phyloP scores from a whole-genome alignment of 2,329 filamentous ascomycete genomes.

The Cercospora sp. region DNA sequence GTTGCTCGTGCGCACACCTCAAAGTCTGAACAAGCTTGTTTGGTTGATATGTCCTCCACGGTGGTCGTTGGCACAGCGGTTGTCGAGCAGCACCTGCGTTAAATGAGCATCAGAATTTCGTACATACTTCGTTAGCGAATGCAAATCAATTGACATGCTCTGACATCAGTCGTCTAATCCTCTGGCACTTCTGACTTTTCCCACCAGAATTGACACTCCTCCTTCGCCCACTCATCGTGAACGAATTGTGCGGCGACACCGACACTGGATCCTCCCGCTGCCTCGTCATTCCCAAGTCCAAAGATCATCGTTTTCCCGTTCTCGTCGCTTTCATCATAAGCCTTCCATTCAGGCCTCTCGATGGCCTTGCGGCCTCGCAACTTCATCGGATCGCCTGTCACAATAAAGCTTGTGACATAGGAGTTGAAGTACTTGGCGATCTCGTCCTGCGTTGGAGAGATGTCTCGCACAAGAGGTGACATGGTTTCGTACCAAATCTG shows the following conservation, averaged over 20 bases:
- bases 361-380: conserved; percentile 28
- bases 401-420: conserved; percentile 39
- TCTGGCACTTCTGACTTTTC: conserved; percentile 46
- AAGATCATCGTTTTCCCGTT: conserved; percentile 52
- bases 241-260: conserved; percentile 51
- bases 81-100: neutral
- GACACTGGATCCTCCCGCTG: conserved; percentile 38
- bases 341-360: conserved; percentile 32
- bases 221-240: conserved; percentile 48
- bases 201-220: conserved; percentile 64
- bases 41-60: too few species aligned
- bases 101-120: neutral
- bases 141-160: neutral
- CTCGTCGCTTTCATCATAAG: conserved; percentile 22
- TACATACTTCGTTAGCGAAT: conserved; percentile 6
- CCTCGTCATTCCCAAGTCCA: conserved; percentile 61
- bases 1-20: too few species aligned
- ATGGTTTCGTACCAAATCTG: conserved; percentile 41
- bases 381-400: conserved; percentile 38
- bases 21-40: too few species aligned
- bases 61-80: too few species aligned
- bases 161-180: conserved; percentile 19
- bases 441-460: conserved; percentile 36
- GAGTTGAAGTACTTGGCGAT: conserved; percentile 38
- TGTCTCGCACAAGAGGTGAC: conserved; percentile 28